Base-by-base conservation (phyloP, 495 filamentous ascomycete species). In the Penicillium diatomitis region DNA sequence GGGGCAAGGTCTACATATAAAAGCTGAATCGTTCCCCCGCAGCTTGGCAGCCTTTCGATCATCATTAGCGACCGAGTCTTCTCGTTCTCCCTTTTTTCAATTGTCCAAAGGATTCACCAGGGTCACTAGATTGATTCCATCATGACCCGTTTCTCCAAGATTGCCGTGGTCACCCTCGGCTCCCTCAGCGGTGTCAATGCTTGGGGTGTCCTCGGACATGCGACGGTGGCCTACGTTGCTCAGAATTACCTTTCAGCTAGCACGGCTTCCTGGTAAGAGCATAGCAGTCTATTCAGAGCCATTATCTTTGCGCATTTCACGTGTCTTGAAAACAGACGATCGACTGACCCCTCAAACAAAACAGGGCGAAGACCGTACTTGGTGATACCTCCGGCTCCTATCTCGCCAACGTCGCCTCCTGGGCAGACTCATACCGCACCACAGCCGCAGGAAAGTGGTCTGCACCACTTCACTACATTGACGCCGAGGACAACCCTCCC, bases 401-500 rank as follows among this genome's bases (percentile, higher is more conserved):
- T 53, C 66, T 85, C 27, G 80, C 80, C 8, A 67, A 65, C 41
- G 71, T 83, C 10, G 80, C 82, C 12, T 69, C 77, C 3, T 85
- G 81, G 81, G 82, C 72, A 55, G 83, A 86, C 54, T 56, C 61
- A 31, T 85, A 78, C 54, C 70, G 79, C 27, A 68, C 69, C 35
- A 80, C 77, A 31, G 52, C 60, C 0, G 80, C 67, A 4, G 81
- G 80, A 7, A 61, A 49, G 30, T 84, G 73, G 67, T 77, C 73
- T 29, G 62, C 67, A 6, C 64, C 73, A 0, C 77, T 68, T 47
- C 82, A 85, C 61, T 84, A 70, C 56, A 80, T 85, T 56, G 80
- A 87, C 64, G 82, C 81, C 5, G 62, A 79, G 40, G 84, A 87
- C 53, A 63, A 67, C 40, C 84, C 84, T 34, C 74, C 79, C 3